Base-by-base conservation (phyloP, 2,329 filamentous ascomycete genomes). In the Magnaporthiopsis incrustans region DNA sequence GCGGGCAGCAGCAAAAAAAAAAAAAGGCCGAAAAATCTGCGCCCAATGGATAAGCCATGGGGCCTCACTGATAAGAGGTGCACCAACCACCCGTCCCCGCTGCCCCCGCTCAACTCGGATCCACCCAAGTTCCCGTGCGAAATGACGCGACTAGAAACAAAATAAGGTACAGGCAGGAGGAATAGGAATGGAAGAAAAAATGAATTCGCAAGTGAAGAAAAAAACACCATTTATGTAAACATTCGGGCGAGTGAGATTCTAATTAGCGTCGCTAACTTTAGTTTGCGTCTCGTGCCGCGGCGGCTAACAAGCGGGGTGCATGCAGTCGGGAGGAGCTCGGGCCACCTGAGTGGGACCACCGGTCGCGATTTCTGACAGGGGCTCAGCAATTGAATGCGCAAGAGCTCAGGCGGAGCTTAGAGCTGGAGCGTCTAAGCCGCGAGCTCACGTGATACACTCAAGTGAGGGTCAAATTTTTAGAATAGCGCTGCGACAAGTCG, bases 41-140 rank as follows among this genome's bases (percentile, higher is more conserved):
- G n/a, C 30, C 61, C 61, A 63, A 63, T 63, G 56, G 62, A 63
- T 63, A 63, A 53, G 33, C 8, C 7, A 27, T 15, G 33, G 4
- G 32, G 44, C 61, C 61, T 53, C 61, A 56, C 61, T 56, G 61
- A 63, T 63, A 63, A 27, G 10, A 18, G 22, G 27, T 32, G 30
- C 35, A 26, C 61, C 61, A 63, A 14, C 61, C 61, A 38, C 61
- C 53, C 35, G 11, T 32, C 53, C 61, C 60, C 50, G 38, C 60
- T 61, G 38, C 38, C 12, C n/a, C 38, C 44, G 44, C 44, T 50
- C 6, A 5, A 38, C 2, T 38, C 12, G 11, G 14, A 14, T 12
- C 35, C 35, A 38, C 35, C 35, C 35, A 38, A 4, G 12, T 12
- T 12, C 35, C 35, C 35, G 12, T 38, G 35, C 15, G 35, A 15